phyloP scores from a whole-genome alignment of 306 rosid genomes.

The Quercus suber region DNA sequence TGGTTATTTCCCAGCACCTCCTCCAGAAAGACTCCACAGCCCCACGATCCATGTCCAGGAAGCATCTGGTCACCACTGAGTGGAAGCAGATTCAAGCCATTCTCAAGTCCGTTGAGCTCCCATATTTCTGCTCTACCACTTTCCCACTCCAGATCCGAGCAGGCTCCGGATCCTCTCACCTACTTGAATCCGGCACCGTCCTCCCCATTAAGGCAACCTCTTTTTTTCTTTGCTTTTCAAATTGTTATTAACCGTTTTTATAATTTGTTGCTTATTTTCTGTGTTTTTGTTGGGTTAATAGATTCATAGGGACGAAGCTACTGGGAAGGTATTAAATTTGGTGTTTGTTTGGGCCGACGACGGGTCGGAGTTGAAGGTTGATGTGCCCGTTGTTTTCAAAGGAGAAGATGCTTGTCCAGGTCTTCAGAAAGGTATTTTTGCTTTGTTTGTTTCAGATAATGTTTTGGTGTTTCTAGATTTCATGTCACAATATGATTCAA shows the following conservation, averaged over 20 bases:
- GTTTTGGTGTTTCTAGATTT: background rate
- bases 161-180: conserved; percentile 81
- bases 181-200: conserved; percentile 74
- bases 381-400: conserved; percentile 78
- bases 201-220: conserved; percentile 73
- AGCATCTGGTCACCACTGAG: conserved; percentile 75
- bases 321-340: conserved; percentile 70
- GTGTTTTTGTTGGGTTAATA: conserved; percentile 17
- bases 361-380: conserved; percentile 72
- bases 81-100: conserved; percentile 78
- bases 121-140: conserved; percentile 72
- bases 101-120: conserved; percentile 49
- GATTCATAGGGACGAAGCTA: conserved; percentile 72
- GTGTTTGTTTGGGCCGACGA: conserved; percentile 96
- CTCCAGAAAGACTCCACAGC: conserved; percentile 25
- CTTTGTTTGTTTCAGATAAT: background rate
- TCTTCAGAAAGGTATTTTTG: conserved; percentile 64
- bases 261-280: background rate
- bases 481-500: background rate
- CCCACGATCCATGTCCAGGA: conserved; percentile 36
- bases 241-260: too few relatives aligned
- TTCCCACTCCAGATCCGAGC: conserved; percentile 93
- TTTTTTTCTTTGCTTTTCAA: background rate
- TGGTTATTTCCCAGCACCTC: conserved; percentile 60
- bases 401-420: conserved; percentile 85